Evolutionary conservation across 441 rosid species (phyloP), one percentile per base, ranked within the genome.

Genomic region (Euphorbia celastroides): DNA sequence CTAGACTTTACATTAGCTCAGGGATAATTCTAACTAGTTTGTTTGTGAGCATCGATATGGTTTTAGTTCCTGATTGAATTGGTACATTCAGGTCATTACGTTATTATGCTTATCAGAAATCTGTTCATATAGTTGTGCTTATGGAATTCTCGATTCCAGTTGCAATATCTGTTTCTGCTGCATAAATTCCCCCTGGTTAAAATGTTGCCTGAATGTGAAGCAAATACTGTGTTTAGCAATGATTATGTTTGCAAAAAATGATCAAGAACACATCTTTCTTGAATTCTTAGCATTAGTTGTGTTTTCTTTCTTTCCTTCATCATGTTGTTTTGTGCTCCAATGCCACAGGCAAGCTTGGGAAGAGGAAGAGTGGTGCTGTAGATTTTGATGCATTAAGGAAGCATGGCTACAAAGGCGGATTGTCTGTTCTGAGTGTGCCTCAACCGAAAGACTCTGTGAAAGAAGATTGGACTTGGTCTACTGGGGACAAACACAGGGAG

Each of bases 381-480:
- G 89, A 85, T 76, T 90, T 87, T 57, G 93, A 88, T 67, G 88
- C 90, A 60, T 74, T 93, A 70, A 82, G 74, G 69, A 80, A 69
- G 28, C 89, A 89, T 56, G 99, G 99, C 51, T 93, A 87, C 67
- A 88, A 77, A 80, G 92, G 97, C 0, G 90, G 91, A 57, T 52
- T 81, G 26, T 89, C 96, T 7, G 83, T 90, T 30, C 71, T 92
- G 22, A 83, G 79, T 50, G 82, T 90, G 70, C 89, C 87, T 34
- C 72, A 80, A 25, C 95, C 93, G 13, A 81, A 74, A 69, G 90
- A 86, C 20, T 80, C 79, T 25, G 70, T 22, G 34, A 76, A 77
- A 67, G 82, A 65, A 9, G 77, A 90, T 71, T 93, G 99, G 99
- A 69, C 88, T 4, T 93, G 99, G 97, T 80, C 84, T 41, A 82